These are phyloP conservation scores for Schwanniomyces occidentalis DNA, from an alignment of 805 yeast genomes.

Conservation along the genomic window DNA sequence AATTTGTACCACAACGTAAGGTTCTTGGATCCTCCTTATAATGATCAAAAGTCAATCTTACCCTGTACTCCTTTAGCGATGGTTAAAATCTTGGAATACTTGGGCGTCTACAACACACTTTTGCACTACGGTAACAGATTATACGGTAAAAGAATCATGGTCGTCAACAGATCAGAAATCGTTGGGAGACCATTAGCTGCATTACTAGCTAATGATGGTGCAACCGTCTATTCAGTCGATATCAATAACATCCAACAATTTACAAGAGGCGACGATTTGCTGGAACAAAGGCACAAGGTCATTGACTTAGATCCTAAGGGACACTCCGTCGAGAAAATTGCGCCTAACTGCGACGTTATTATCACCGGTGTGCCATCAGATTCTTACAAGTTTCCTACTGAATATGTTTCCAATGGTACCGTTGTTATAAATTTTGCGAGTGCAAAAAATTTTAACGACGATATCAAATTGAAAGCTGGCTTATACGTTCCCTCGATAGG, in stretches of 20 bases:
- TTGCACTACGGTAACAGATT: slow-evolving; percentile 87
- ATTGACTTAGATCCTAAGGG: slow-evolving; percentile 49
- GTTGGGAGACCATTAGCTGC: slow-evolving; percentile 98
- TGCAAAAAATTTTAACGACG: slow-evolving; percentile 81
- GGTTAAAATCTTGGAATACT: slow-evolving; percentile 87
- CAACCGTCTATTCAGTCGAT: slow-evolving; percentile 91
- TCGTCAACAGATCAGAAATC: slow-evolving; percentile 92
- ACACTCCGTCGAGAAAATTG: slow-evolving; percentile 59
- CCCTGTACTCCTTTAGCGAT: slow-evolving; percentile 97
- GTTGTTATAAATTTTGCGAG: slow-evolving; percentile 88
- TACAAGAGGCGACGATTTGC: slow-evolving; percentile 91
- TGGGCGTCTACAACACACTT: slow-evolving; percentile 81
- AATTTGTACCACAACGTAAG: slow-evolving; percentile 94
- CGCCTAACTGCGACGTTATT: slow-evolving; percentile 80
- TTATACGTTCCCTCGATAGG: slow-evolving; percentile 95
- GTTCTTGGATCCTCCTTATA: slow-evolving; percentile 68
- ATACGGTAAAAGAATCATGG: slow-evolving; percentile 88
- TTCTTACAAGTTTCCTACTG: slow-evolving; percentile 81
- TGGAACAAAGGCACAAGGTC: slow-evolving; percentile 79
- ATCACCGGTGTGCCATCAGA: slow-evolving; percentile 95
- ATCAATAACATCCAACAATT: slow-evolving; percentile 84
- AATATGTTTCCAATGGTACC: slow-evolving; percentile 80
- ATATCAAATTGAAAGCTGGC: slow-evolving; percentile 82
- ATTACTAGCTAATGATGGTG: slow-evolving; percentile 94
- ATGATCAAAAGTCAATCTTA: slow-evolving; percentile 75